Conservation (phyloP, 108 stramenopile species). For the Cylindrotheca fusiformis region DNA sequence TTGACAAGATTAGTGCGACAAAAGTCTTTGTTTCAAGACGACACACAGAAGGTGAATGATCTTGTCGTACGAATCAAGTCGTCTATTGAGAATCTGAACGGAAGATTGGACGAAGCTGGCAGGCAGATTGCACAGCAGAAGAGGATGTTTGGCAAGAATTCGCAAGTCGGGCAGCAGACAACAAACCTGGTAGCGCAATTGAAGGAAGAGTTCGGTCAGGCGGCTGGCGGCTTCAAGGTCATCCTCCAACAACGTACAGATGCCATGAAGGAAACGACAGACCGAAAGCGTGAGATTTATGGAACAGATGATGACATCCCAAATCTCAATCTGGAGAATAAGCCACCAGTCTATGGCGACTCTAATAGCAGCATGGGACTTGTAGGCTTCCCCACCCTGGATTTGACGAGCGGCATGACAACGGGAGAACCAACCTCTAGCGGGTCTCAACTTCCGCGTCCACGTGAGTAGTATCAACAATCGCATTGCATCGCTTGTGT, state of each 20-base stretch:
- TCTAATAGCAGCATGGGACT: constrained; percentile 14
- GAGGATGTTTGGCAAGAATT: constrained; percentile 62
- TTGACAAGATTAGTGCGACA: constrained; percentile 68
- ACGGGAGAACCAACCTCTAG: constrained; percentile 45
- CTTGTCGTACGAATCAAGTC: constrained; percentile 76
- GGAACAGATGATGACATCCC: constrained; percentile 47
- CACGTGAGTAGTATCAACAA: constrained; percentile 40
- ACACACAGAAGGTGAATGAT: constrained; percentile 62
- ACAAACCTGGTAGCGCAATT: constrained; percentile 75
- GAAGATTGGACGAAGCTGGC: constrained; percentile 66
- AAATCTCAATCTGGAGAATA: constrained; percentile 62
- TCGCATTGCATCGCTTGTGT: not conserved
- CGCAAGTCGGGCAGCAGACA: constrained; percentile 79
- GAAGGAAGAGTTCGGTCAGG: constrained; percentile 77
- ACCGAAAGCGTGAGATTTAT: constrained; percentile 69
- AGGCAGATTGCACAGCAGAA: constrained; percentile 58
- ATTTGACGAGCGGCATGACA: constrained; percentile 83
- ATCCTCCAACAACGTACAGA: constrained; percentile 79
- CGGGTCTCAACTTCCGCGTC: constrained; percentile 52
- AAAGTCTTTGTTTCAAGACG: constrained; percentile 68
- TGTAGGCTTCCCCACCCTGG: constrained; percentile 59
- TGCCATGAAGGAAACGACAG: constrained; percentile 71
- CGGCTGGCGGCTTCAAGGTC: constrained; percentile 76
- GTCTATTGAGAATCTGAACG: constrained; percentile 73
- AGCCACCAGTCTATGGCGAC: constrained; percentile 62